Base-by-base conservation (phyloP, 2,329 filamentous ascomycete species). In the Clonostachys solani region DNA sequence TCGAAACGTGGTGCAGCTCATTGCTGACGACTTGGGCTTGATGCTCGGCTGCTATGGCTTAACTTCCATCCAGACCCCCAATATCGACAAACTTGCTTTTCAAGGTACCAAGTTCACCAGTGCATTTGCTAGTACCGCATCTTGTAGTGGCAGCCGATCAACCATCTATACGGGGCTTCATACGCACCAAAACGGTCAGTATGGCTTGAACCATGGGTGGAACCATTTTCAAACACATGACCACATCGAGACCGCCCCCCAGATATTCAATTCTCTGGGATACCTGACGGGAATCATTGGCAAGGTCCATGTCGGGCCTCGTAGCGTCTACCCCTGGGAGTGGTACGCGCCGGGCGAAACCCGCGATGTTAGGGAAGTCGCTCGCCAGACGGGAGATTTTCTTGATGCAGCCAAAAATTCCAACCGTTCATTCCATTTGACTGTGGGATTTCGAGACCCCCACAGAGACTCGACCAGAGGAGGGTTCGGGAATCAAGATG, bases 131-230 rank as follows among this genome's bases (percentile, higher is more conserved):
- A 70, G 64, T 50, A 74, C 70, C 4, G 73, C 74, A 0, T 77
- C 72, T 0, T 77, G 74, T 56, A 74, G 69, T 47, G 68, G 65
- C 33, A 74, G 68, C 51, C 65, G 72, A 6, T 69, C 71, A 0
- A 66, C 68, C 15, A 67, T 77, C 17, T 77, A 76, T 54, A 75
- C 72, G 0, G 73, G 74, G 5, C 59, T 74, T 1, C 73, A 77
- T 46, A 74, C 71, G 0, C 72, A 73, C 47, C 55, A 77, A 46
- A 76, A 71, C 44, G 73, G 73, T 2, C 66, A 72, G 49, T 75
- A 76, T 43, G 74, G 73, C 1, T 63, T 75, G 5, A 57, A 60
- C 6, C 57, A 58, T 19, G 58, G 60, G 10, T 51, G 54, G 40
- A 62, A 67, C 49, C 68, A 73, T 48, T 77, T 78, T 44, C 56